Evolutionary conservation across 176 grass and related monocot species (phyloP), one percentile per base, ranked within the genome.

Genomic region (Pontederia crassipes): DNA sequence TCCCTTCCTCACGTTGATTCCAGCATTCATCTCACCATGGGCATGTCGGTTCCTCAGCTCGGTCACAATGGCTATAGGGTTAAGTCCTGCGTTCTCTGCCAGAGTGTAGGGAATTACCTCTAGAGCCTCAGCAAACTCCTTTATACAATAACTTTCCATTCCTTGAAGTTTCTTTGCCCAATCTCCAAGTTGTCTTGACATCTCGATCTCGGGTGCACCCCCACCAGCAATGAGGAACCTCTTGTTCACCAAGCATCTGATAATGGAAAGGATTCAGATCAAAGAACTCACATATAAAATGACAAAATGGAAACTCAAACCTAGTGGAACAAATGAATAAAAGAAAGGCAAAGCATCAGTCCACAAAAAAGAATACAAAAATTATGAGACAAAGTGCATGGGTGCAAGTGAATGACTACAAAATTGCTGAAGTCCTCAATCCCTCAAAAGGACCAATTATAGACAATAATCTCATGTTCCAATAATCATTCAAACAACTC

Each of bases 131-230:
- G 89, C 89, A 32, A 88, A 93, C 74, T 84, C 89, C 77, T 84
- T 93, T 53, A 93, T 84, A 71, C 89, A 94, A 71, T 94, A 94
- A 59, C 83, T 88, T 78, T 94, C 89, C 89, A 84, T 87, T 51
- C 84, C 84, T 45, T 84, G 89, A 20, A 93, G 83, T 45, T 87
- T 74, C 65, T 93, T 93, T 56, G 88, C 77, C 83, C 83, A 93
- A 62, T 74, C 46, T 16, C 79, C 84, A 50, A 93, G 81, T 14
- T 87, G 83, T 78, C 74, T 87, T 46, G 89, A 84, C 80, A 94
- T 84, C 70, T 93, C 84, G 59, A 94, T 88, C 76, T 94, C 89
- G 8, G 89, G 89, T 28, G 84, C 84, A 71, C 89, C 89, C 28
- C 89, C 89, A 28, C 89, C 89, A 17, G 89, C 89, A 72, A 93